phyloP scores from a whole-genome alignment of 352 stramenopile genomes.

The Globisporangium lucens region DNA sequence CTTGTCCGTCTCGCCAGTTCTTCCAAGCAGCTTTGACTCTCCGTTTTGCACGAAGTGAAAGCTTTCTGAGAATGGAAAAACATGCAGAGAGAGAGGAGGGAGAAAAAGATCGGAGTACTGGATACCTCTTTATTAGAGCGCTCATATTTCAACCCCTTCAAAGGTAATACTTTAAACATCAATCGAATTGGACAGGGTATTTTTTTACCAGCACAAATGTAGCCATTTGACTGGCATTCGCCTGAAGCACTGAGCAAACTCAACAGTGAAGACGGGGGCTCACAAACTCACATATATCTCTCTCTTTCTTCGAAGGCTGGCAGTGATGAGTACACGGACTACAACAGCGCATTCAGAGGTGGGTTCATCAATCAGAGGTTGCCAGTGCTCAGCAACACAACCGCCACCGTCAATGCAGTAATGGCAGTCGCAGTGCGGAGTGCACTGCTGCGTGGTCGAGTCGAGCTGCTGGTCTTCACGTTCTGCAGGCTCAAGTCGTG shows the following conservation, averaged over 20 bases:
- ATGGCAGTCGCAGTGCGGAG: neutral
- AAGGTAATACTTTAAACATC: neutral
- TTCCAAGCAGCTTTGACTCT: neutral
- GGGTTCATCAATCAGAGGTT: neutral
- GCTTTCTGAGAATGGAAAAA: slow-evolving; percentile 7
- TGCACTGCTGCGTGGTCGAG: neutral
- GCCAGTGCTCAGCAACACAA: neutral
- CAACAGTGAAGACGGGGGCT: neutral
- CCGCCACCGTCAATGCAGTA: neutral
- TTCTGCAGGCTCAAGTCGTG: neutral
- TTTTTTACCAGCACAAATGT: neutral
- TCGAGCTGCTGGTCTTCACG: neutral
- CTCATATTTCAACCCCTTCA: neutral
- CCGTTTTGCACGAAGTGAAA: too few species aligned
- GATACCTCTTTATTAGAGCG: neutral
- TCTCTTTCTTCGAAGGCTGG: neutral
- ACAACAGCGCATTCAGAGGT: neutral
- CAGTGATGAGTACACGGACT: neutral
- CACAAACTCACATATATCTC: neutral
- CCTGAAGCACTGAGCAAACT: neutral
- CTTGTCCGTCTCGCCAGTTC: neutral
- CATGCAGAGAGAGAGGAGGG: neutral
- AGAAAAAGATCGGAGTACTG: slow-evolving; percentile 13
- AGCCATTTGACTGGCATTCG: neutral
- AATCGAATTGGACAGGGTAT: neutral